phyloP scores from a whole-genome alignment of 2,329 filamentous ascomycete genomes.

The Xylogone sp. region DNA sequence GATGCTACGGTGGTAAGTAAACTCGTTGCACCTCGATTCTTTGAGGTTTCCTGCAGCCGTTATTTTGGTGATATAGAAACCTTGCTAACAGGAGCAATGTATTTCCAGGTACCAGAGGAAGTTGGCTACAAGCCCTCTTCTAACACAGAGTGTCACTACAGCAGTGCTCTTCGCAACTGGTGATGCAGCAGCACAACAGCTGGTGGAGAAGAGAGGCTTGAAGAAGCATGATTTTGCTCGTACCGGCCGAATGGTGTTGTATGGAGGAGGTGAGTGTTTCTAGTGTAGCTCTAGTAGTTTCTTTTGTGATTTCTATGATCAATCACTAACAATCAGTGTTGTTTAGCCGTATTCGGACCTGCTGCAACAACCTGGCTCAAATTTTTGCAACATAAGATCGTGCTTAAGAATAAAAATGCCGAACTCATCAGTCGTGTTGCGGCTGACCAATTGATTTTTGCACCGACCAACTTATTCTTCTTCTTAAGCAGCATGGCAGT shows the following conservation, averaged over 20 bases:
- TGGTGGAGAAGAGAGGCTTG: slow-evolving; percentile 76
- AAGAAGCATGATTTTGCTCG: slow-evolving; percentile 70
- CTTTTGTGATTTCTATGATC: background rate
- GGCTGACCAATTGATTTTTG: slow-evolving; percentile 63
- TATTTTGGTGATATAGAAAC: background rate
- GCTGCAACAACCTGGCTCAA: slow-evolving; percentile 69
- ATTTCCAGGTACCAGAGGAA: slow-evolving; percentile 75
- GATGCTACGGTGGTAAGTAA: slow-evolving; percentile 28
- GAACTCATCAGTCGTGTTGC: slow-evolving; percentile 62
- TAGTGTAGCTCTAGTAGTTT: background rate
- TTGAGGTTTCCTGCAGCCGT: background rate
- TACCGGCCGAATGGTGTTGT: slow-evolving; percentile 75
- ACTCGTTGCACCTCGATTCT: background rate
- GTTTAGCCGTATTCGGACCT: slow-evolving; percentile 62
- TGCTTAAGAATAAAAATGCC: slow-evolving; percentile 50
- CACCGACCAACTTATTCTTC: slow-evolving; percentile 57
- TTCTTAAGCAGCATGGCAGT: slow-evolving; percentile 68
- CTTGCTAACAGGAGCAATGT: background rate
- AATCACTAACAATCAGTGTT: slow-evolving; percentile 11
- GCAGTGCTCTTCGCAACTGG: slow-evolving; percentile 90
- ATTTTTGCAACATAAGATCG: slow-evolving; percentile 59
- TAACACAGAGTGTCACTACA: slow-evolving; percentile 89
- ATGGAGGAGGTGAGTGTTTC: slow-evolving; percentile 62
- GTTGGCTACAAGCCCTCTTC: slow-evolving; percentile 74
- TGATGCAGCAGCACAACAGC: slow-evolving; percentile 86